Evolutionary conservation across 108 stramenopile species (phyloP).

Genomic region (Conticribra weissflogii): DNA sequence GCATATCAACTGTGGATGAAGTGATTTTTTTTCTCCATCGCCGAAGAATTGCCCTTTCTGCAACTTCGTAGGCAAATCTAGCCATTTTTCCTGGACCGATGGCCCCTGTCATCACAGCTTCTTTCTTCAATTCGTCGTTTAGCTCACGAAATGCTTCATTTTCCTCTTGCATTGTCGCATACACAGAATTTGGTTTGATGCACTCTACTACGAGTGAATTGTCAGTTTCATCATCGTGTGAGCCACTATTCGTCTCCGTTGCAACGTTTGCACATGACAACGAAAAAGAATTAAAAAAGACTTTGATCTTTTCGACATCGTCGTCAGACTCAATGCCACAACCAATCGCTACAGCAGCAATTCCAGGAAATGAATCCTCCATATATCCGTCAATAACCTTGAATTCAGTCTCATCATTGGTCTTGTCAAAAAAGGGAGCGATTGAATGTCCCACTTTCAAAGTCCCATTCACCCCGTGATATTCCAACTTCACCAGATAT

Average conservation of each 20-base stretch:
- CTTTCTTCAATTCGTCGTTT: conserved; percentile 48
- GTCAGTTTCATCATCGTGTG: conserved; percentile 7
- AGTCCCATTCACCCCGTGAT: conserved; percentile 63
- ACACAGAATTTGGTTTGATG: conserved; percentile 61
- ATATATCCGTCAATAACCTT: not conserved
- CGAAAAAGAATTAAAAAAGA: conserved; percentile 51
- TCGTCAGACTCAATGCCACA: conserved; percentile 54
- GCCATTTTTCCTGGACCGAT: conserved; percentile 86
- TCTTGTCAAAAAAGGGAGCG: conserved; percentile 60
- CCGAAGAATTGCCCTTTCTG: conserved; percentile 24
- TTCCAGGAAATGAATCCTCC: conserved; percentile 38
- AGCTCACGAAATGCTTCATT: conserved; percentile 64
- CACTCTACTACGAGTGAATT: conserved; percentile 33
- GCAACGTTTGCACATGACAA: conserved; percentile 8
- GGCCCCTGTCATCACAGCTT: conserved; percentile 37
- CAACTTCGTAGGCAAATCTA: conserved; percentile 47
- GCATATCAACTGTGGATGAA: no score
- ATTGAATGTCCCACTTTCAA: conserved; percentile 52
- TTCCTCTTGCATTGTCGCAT: conserved; percentile 67
- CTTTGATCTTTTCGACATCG: conserved; percentile 55
- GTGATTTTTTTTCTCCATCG: conserved; percentile 29
- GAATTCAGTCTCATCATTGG: conserved; percentile 6
- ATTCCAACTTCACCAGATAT: conserved; percentile 69
- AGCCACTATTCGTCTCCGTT: not conserved
- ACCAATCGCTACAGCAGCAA: conserved; percentile 54